Conservation (phyloP, 2,329 filamentous ascomycete species). For the Pseudogymnoascus sp. region DNA sequence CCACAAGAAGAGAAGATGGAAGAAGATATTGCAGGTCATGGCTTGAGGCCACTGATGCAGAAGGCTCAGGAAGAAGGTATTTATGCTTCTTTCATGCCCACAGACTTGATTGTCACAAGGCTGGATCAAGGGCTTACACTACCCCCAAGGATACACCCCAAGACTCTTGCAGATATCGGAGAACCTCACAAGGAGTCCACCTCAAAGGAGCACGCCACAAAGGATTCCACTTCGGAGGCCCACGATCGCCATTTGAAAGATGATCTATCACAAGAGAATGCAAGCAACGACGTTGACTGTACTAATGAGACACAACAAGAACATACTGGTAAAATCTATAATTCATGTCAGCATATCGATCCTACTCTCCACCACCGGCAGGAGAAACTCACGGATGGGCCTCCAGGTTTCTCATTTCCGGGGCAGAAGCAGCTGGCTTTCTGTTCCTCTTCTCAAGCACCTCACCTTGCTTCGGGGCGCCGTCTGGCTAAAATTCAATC, state of each 20-base stretch:
- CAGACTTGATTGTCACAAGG: constrained; percentile 10
- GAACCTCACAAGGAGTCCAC: not conserved
- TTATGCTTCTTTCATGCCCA: constrained; percentile 19
- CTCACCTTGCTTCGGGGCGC: not conserved
- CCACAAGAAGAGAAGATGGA: not conserved
- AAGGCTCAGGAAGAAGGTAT: constrained; percentile 19
- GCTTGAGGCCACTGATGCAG: not conserved
- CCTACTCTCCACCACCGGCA: not conserved
- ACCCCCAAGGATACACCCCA: constrained; percentile 17
- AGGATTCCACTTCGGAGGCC: not conserved
- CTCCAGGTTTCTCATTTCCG: not conserved
- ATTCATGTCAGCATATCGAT: not conserved
- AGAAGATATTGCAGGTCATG: not conserved
- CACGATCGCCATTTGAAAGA: not conserved
- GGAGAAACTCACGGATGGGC: not conserved
- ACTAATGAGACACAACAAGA: not conserved
- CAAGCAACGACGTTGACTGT: not conserved
- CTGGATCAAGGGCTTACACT: constrained; percentile 23
- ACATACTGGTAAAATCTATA: not conserved
- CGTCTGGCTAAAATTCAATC: not conserved
- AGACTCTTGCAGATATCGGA: not conserved
- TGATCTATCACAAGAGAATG: not conserved
- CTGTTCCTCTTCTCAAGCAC: not conserved
- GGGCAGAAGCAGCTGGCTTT: not conserved
- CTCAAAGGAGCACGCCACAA: not conserved